Percentiles rank a stretch among this genome's conserved stretches.
Evolutionary conservation across 2,329 filamentous ascomycete species (phyloP).

Genomic region (Diaporthe sp.): DNA sequence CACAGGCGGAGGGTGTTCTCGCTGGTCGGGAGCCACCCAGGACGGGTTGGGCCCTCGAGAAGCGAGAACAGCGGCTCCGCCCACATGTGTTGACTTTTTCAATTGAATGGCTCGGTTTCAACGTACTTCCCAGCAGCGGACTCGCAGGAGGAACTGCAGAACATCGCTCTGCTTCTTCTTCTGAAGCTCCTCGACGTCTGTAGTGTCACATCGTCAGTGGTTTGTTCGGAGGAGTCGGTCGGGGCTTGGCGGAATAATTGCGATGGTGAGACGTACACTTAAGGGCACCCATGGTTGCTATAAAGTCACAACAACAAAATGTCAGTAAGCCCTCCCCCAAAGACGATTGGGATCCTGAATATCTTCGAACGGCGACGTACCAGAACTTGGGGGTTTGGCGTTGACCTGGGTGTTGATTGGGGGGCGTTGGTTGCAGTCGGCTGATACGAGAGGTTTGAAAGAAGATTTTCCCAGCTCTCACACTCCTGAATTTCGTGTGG

Average conservation of each 20-base stretch:
- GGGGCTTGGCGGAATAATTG: background rate
- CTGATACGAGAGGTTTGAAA: slow-evolving; percentile 11
- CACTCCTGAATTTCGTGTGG: slow-evolving; percentile 32
- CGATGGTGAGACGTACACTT: slow-evolving; percentile 68
- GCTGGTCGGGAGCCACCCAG: slow-evolving; percentile 40
- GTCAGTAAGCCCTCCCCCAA: slow-evolving; percentile 34
- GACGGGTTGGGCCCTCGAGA: slow-evolving; percentile 18
- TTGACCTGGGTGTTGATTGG: slow-evolving; percentile 32
- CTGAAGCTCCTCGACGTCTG: slow-evolving; percentile 97
- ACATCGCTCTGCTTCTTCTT: slow-evolving; percentile 99
- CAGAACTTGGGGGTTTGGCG: slow-evolving; percentile 29
- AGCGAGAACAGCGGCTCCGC: slow-evolving; percentile 36
- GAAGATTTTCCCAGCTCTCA: slow-evolving; percentile 25
- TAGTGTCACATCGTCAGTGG: slow-evolving; percentile 28
- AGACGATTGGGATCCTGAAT: background rate
- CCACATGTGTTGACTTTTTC: slow-evolving; percentile 36
- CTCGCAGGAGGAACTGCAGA: slow-evolving; percentile 99
- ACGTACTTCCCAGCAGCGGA: slow-evolving; percentile 99
- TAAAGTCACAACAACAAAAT: slow-evolving; percentile 38
- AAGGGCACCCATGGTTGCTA: slow-evolving; percentile 96
- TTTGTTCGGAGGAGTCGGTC: slow-evolving; percentile 23
- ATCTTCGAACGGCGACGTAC: slow-evolving; percentile 27
- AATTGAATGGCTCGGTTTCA: slow-evolving; percentile 53
- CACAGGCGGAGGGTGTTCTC: slow-evolving; percentile 63
- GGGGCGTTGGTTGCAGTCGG: slow-evolving; percentile 12